Conservation (phyloP, 306 rosid species). For the Prunus salicina region DNA sequence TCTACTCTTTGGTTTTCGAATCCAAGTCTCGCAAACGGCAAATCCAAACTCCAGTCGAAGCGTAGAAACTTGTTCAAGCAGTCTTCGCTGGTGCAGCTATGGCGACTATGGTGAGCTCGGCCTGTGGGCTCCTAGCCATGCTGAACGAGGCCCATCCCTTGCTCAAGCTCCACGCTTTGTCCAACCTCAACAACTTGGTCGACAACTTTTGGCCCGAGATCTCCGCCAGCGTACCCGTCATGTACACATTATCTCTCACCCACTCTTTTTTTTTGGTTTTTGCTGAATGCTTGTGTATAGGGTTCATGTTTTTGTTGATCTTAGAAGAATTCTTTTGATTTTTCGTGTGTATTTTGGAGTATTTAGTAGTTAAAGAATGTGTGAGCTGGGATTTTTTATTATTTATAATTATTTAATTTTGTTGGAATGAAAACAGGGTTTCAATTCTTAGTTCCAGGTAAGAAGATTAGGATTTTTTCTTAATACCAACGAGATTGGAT, state of each 20-base stretch:
- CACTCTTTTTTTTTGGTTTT: neutral
- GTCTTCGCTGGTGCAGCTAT: slow-evolving; percentile 28
- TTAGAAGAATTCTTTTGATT: too few relatives aligned
- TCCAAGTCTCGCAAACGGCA: neutral
- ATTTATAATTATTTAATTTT: neutral
- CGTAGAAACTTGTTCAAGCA: neutral
- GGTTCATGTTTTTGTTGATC: slow-evolving; percentile 8
- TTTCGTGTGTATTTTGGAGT: neutral
- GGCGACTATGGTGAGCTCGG: slow-evolving; percentile 80
- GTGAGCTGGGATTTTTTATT: neutral
- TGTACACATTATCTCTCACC: slow-evolving; percentile 40
- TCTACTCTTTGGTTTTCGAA: slow-evolving; percentile 26
- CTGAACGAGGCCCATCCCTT: slow-evolving; percentile 76
- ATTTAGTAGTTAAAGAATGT: neutral
- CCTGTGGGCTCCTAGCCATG: slow-evolving; percentile 95
- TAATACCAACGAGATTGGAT: neutral
- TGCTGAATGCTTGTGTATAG: neutral
- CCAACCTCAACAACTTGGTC: slow-evolving; percentile 82
- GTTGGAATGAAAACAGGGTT: neutral
- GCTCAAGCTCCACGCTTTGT: slow-evolving; percentile 87
- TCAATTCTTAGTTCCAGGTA: neutral
- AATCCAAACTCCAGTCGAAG: slow-evolving; percentile 16
- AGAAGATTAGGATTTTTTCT: neutral
- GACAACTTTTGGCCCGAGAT: slow-evolving; percentile 98
- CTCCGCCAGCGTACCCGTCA: slow-evolving; percentile 89